Conservation (phyloP, 2,329 filamentous ascomycete genomes). For the Phoma sp. region DNA sequence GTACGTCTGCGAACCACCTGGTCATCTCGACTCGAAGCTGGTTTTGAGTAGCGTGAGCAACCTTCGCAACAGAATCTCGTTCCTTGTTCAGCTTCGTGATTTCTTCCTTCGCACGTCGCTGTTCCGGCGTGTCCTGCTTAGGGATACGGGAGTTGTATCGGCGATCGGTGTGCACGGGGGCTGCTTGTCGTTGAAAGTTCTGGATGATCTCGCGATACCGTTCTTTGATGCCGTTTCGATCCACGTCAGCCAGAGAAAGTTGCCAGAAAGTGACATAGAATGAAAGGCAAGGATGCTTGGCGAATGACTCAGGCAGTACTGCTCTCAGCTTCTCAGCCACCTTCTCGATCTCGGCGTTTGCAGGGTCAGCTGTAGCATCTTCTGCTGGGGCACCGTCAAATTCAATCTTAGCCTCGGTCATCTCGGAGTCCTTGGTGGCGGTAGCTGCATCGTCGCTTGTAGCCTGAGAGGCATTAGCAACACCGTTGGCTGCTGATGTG, state of each 20-base stretch:
- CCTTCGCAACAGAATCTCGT: constrained; percentile 62
- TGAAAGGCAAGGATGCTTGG: constrained; percentile 74
- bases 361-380: neutral
- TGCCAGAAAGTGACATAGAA: constrained; percentile 96
- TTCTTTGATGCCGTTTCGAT: constrained; percentile 66
- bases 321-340: constrained; percentile 73
- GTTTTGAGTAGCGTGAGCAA: constrained; percentile 60
- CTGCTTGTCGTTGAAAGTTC: constrained; percentile 27
- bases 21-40: constrained; percentile 78
- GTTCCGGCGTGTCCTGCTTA: constrained; percentile 65
- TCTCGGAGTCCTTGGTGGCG: constrained; percentile 47
- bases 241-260: constrained; percentile 78
- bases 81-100: constrained; percentile 62
- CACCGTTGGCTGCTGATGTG: constrained; percentile 12
- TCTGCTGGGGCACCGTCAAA: neutral
- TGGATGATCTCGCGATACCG: constrained; percentile 81
- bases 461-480: neutral
- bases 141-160: constrained; percentile 60
- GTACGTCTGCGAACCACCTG: constrained; percentile 75
- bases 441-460: constrained; percentile 12
- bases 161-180: constrained; percentile 62
- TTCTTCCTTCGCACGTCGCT: constrained; percentile 75
- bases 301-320: constrained; percentile 68
- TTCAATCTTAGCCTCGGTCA: constrained; percentile 45
- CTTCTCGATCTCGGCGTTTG: constrained; percentile 73